Base-by-base conservation (phyloP, 768 basidiomycete genomes). In the Galerina marginata region DNA sequence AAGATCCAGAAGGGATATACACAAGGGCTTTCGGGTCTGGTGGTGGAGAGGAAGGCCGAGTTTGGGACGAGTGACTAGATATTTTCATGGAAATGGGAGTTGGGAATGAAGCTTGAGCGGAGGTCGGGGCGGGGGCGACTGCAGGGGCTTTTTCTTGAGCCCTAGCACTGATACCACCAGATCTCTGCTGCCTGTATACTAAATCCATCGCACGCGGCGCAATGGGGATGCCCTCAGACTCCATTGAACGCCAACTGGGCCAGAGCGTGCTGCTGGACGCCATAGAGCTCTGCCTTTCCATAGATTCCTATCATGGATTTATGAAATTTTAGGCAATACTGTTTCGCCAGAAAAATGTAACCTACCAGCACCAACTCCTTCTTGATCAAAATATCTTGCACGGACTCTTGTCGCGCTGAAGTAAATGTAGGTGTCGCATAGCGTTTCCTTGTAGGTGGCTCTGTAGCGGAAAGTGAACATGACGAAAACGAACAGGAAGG, bases 1-100 rank as follows among this genome's bases (percentile, higher is more conserved):
- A 67, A 9, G 83, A 76, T 10, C 79, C 80, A 6, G 73, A 65
- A n/a, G 78, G 66, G 37, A 81, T 77, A 60, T 75, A 77, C 2
- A 75, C 77, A 23, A 81, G 56, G 2, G 74, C 63, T 62, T 75
- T 77, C 6, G 71, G 67, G 40, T 77, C 77, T 12, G 75, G 79
- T n/a, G 74, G 70, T 43, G 77, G 65, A 10, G 72, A 69, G n/a
- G 51, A 52, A 10, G 36, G 45, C 25, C 54, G 42, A n/a, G 38
- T 15, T 11, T 47, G 40, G 20, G 25, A 6, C 33, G 65, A 52
- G 60, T 15, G 25, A 40, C 9, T 54, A 14, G 54, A 52, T 14
- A 37, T 43, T 33, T 15, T 54, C 26, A 40, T 46, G 16, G 55
- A 44, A 23, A 43, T 53, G 14, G 54, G 50, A 46, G 56, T 54